These are phyloP conservation scores for Chenopodium suecicum DNA, from an alignment of 148 eudicot species.

Conservation along the genomic window DNA sequence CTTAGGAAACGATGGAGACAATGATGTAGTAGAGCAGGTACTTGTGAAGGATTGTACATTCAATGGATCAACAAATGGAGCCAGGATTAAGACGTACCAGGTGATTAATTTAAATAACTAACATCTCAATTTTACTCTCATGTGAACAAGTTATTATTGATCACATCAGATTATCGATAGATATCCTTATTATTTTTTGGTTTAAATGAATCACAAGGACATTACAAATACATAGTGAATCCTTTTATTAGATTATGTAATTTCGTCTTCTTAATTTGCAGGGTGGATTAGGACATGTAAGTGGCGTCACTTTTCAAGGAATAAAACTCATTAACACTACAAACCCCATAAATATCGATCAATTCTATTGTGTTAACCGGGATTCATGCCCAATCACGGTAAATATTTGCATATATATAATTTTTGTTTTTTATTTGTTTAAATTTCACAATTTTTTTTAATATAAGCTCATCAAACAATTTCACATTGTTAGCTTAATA, in stretches of 20 bases:
- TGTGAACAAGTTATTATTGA: too few species aligned
- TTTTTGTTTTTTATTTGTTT: too few species aligned
- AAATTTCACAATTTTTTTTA: too few species aligned
- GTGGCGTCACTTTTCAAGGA: background rate
- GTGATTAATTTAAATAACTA: background rate
- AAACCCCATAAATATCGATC: background rate
- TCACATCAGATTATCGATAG: too few species aligned
- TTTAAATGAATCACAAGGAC: too few species aligned
- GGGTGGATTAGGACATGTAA: background rate
- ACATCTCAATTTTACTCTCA: too few species aligned
- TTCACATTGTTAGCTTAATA: too few species aligned
- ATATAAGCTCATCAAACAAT: too few species aligned
- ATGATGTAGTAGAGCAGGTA: background rate
- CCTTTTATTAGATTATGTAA: too few species aligned
- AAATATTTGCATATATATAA: too few species aligned
- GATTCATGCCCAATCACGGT: background rate
- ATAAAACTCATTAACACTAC: background rate
- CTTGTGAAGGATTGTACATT: background rate
- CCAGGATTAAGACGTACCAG: background rate
- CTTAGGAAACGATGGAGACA: background rate
- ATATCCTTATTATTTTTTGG: too few species aligned
- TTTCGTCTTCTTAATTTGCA: background rate
- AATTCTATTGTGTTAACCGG: background rate
- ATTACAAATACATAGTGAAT: too few species aligned
- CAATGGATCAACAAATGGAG: background rate